Percentiles rank a stretch among this genome's conserved stretches.
These are phyloP conservation scores for Hibiscus tridactylites DNA, from an alignment of 345 rosid species.

Conservation along the genomic window DNA sequence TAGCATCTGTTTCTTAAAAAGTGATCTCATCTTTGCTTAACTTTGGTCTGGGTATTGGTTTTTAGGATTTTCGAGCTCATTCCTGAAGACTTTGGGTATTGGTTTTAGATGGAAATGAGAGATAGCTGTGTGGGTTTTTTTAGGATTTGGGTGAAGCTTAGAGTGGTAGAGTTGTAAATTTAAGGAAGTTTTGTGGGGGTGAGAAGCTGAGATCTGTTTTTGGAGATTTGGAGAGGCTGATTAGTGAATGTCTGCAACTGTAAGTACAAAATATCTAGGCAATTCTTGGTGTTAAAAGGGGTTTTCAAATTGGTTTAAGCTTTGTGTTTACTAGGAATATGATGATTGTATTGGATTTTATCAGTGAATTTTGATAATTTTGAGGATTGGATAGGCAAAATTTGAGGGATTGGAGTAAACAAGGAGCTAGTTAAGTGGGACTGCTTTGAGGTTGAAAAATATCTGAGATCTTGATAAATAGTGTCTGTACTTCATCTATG, in stretches of 20 bases:
- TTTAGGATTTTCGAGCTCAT: slow-evolving; percentile 17
- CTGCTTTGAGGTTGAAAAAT: slow-evolving; percentile 9
- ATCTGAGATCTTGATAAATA: slow-evolving; percentile 17
- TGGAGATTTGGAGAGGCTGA: slow-evolving; percentile 1
- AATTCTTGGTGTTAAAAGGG: slow-evolving; percentile 4
- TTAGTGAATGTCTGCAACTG: slow-evolving; percentile 14
- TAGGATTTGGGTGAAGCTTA: slow-evolving; percentile 9
- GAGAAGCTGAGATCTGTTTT: slow-evolving; percentile 26
- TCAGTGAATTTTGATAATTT: slow-evolving; percentile 1
- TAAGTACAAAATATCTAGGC: background rate
- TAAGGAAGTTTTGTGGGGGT: slow-evolving; percentile 4
- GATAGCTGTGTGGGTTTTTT: background rate
- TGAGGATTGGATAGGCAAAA: slow-evolving; percentile 7
- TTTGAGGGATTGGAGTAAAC: slow-evolving; percentile 16
- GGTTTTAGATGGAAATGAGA: slow-evolving; percentile 6
- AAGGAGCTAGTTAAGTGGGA: background rate
- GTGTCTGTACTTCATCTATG: slow-evolving; percentile 22
- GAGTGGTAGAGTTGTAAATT: slow-evolving; percentile 10
- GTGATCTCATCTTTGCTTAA: background rate
- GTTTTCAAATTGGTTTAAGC: slow-evolving; percentile 16
- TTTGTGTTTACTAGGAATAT: background rate
- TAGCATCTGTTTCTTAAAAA: slow-evolving; percentile 13
- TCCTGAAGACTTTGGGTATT: slow-evolving; percentile 2
- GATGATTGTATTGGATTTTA: slow-evolving; percentile 19
- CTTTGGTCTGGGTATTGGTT: slow-evolving; percentile 9